Evolutionary conservation across 2,329 filamentous ascomycete species (phyloP), one percentile per base, ranked within the genome.

Genomic region (Cladosporium sp.): DNA sequence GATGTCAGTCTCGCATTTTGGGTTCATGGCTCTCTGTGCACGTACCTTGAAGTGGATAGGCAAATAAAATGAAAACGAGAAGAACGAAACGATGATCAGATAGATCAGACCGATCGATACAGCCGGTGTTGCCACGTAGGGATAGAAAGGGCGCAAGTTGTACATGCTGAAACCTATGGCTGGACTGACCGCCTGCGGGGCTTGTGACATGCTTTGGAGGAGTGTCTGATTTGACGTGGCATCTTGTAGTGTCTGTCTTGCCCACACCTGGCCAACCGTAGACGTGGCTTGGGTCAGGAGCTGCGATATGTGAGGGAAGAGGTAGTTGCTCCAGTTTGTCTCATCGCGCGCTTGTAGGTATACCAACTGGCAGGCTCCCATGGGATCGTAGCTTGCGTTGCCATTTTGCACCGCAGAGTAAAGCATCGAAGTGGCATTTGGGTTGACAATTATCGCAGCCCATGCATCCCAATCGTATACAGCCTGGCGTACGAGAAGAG

Each of bases 71-170:
- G 77, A 73, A 65, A 82, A 85, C 28, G 76, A 81, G 70, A 85
- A 85, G 70, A 85, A 85, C 0, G 81, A 79, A 38, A 85, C 73
- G 60, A 86, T 85, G 60, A 86, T 85, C 1, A 85, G 69, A 61
- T 85, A 85, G 59, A 86, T 85, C 28, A 85, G 67, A 0, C 82
- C 82, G 49, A 85, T 82, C 1, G 74, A 79, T 2, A 85, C 77
- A 1, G 81, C 75, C 0, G 82, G 83, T 2, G 77, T 80, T 0
- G 75, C 70, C 2, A 73, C 73, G 5, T 77, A 71, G 0, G 81
- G 81, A 13, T 63, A 68, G 63, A 85, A 85, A 0, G 82, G 82
- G 2, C 82, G 72, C 4, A 86, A 70, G 53, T 85, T 82, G 64
- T 77, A 73, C 13, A 70, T 69, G 3, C 72, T 76, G 64, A 82